A percentile compares a stretch with the other conserved stretches of the same genome.
phyloP scores from a whole-genome alignment of 164 flowering plant species.

The Macadamia tetraphylla region DNA sequence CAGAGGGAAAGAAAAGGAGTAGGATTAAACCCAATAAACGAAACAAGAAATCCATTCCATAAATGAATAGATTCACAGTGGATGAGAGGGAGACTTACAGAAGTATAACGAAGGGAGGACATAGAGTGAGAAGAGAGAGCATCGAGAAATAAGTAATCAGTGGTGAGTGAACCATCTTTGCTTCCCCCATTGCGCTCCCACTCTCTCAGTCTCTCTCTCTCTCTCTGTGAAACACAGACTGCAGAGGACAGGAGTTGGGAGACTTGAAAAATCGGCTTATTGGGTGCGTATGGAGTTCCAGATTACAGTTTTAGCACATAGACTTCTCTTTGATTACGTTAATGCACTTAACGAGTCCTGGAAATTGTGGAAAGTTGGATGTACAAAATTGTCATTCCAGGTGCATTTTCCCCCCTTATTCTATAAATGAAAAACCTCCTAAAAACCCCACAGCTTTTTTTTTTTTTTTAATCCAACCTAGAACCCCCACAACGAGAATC shows the following conservation, averaged over 20 bases:
- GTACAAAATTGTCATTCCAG: too few relatives aligned
- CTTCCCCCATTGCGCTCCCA: slow-evolving; percentile 33
- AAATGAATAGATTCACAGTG: not conserved
- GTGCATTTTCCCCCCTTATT: too few relatives aligned
- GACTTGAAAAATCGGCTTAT: too few relatives aligned
- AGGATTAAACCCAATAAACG: not conserved
- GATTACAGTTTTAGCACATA: not conserved
- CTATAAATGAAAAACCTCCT: too few relatives aligned
- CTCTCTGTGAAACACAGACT: too few relatives aligned
- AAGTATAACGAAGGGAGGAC: slow-evolving; percentile 92
- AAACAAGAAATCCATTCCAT: not conserved
- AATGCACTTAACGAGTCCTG: too few relatives aligned
- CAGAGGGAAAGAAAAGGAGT: not conserved
- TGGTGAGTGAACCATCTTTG: slow-evolving; percentile 78
- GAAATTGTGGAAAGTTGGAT: too few relatives aligned
- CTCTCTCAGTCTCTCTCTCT: not conserved
- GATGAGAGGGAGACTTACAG: slow-evolving; percentile 47
- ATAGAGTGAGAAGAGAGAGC: slow-evolving; percentile 74
- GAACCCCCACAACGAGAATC: too few relatives aligned
- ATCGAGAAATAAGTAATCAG: slow-evolving; percentile 68
- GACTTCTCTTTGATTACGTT: not conserved
- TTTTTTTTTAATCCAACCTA: too few relatives aligned
- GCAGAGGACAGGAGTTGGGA: too few relatives aligned
- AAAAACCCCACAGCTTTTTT: too few relatives aligned
- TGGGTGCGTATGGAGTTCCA: not conserved